A percentile compares a stretch with the other conserved stretches of the same genome.
Conservation (phyloP, 148 eudicot genomes). For the Hydrangea macrophylla region DNA sequence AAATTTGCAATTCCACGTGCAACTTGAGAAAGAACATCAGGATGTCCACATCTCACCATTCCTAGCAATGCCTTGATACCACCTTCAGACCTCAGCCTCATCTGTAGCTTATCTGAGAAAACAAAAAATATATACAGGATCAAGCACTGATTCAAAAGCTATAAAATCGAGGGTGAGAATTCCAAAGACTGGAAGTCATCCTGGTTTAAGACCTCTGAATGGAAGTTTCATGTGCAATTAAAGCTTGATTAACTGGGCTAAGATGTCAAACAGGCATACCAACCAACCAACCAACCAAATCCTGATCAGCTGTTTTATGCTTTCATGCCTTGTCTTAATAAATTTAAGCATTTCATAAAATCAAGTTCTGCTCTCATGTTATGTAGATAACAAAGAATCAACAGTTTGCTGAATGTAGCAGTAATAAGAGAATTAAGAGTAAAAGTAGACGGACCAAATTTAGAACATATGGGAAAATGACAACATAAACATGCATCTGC, state of each 20-base stretch:
- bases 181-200: not conserved
- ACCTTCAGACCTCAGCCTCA: conserved; percentile 86
- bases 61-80: conserved; percentile 92
- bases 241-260: not conserved
- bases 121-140: conserved; percentile 4
- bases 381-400: not conserved
- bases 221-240: not conserved
- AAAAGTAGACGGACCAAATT: no score
- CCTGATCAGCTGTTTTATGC: not conserved
- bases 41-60: conserved; percentile 95
- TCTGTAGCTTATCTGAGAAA: conserved; percentile 78
- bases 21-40: conserved; percentile 96
- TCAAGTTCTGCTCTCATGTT: not conserved
- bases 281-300: not conserved
- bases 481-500: not conserved
- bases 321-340: no score
- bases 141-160: not conserved
- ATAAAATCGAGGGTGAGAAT: not conserved
- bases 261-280: not conserved
- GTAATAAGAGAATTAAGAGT: no score
- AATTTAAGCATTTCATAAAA: no score
- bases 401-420: not conserved
- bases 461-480: no score
- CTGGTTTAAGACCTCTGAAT: not conserved
- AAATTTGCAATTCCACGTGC: conserved; percentile 98